Evolutionary conservation across 1,284 basidiomycete genomes (phyloP).

Genomic region (Puccinia horiana): DNA sequence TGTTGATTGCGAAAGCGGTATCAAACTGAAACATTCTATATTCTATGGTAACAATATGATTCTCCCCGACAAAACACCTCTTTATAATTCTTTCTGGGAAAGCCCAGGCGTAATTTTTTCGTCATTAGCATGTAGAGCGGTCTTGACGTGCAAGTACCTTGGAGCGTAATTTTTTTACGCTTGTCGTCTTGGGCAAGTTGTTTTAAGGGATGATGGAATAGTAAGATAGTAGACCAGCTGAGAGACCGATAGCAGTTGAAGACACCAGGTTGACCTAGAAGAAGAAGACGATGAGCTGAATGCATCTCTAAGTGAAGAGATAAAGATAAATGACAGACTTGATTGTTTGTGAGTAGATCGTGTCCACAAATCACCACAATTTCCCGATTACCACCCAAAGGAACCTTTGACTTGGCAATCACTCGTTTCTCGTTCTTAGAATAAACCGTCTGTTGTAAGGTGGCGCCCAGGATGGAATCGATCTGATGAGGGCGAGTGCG

Average conservation of each 20-base stretch:
- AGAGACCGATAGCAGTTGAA: constrained; percentile 21
- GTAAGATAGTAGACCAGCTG: constrained; percentile 22
- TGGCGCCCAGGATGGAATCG: constrained; percentile 56
- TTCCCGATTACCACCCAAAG: constrained; percentile 21
- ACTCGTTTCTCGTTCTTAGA: constrained; percentile 51
- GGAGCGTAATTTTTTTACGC: too few relatives aligned
- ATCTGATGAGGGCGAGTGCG: constrained; percentile 14
- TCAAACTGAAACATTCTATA: too few relatives aligned
- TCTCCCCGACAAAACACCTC: too few relatives aligned
- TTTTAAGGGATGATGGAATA: not conserved
- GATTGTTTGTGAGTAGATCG: constrained; percentile 32
- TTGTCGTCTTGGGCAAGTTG: too few relatives aligned
- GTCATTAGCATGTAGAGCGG: too few relatives aligned
- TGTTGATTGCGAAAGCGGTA: too few relatives aligned
- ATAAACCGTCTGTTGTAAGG: constrained; percentile 55
- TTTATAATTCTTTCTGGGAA: too few relatives aligned
- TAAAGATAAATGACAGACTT: constrained; percentile 13
- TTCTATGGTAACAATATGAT: too few relatives aligned
- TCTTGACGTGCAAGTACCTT: too few relatives aligned
- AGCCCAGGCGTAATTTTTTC: too few relatives aligned
- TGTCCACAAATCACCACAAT: constrained; percentile 19
- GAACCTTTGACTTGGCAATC: constrained; percentile 49
- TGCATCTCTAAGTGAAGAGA: not conserved
- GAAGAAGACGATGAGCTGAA: not conserved
- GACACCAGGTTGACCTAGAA: constrained; percentile 39